Base-by-base conservation (phyloP, 208 protist genomes). In the Naegleria lovaniensis region DNA sequence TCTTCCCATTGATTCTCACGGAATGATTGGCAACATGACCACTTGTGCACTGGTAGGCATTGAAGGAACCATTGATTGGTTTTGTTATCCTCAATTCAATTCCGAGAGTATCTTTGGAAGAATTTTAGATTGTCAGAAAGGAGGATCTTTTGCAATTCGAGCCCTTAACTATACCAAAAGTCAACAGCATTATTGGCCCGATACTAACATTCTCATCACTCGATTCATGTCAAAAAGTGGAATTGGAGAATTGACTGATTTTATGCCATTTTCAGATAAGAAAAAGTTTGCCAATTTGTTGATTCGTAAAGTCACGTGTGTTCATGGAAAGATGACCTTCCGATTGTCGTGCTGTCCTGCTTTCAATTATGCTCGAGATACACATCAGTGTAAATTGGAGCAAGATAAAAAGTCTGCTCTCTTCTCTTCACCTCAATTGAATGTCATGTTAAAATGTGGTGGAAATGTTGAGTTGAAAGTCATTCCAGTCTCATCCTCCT, bases 11-110 rank as follows among this genome's bases (percentile, higher is more conserved):
- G 93, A 94, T 75, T 91, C 92, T 59, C 90, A 94, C 85, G 93
- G 93, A 41, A 55, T 94, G 76, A 91, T 94, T 52, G 93, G 93
- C 52, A 94, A 94, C 86, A 94, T 94, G 93, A 36, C 91, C 39
- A 94, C 93, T 5, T 83, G 58, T 4, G 91, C 92, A 41, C 67
- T 94, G 0, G 85, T 94, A 9, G 91, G 91, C 9, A 90, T 25
- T 22, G 79, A 93, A 67, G 93, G 90, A 36, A 88, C 76, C 39
- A 93, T 94, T 41, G 92, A 94, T 85, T 94, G 91, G 83, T 90
- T 93, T 88, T 94, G 93, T 51, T 94, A 90, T 85, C 93, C 93
- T 9, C 59, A 93, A 90, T 94, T 94, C 52, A 92, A 94, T 33
- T 88, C 85, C 48, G 90, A 91, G 6, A 88, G 85, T 58, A 16